Evolutionary conservation across 768 basidiomycete species (phyloP).

Genomic region (Termitomyces sp.): DNA sequence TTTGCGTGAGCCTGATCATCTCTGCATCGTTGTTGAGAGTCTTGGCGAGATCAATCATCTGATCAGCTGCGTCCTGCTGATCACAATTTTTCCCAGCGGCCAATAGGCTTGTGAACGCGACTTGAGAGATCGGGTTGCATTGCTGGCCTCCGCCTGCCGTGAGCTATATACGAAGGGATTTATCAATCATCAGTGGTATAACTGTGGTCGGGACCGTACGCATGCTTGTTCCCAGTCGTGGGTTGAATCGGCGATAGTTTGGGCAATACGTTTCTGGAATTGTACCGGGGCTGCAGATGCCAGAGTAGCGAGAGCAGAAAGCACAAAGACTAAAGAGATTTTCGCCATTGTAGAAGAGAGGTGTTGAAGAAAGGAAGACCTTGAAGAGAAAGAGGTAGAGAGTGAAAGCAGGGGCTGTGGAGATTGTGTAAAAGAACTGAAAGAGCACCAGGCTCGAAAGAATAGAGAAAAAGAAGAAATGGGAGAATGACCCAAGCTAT

Average conservation of each 20-base stretch:
- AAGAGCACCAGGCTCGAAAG: conserved; percentile 1
- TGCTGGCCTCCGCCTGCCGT: conserved; percentile 39
- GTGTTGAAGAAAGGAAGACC: not conserved
- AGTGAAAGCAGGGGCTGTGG: not conserved
- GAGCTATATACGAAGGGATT: conserved; percentile 17
- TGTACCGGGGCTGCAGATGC: conserved; percentile 27
- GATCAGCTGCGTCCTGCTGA: conserved; percentile 45
- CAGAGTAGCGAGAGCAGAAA: conserved; percentile 19
- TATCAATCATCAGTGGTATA: not conserved
- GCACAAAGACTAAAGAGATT: conserved; percentile 27
- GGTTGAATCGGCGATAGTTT: conserved; percentile 43
- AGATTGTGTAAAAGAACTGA: not conserved
- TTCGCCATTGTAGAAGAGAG: conserved; percentile 19
- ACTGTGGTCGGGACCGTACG: conserved; percentile 26
- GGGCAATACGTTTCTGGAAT: conserved; percentile 41
- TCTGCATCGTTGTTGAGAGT: conserved; percentile 33
- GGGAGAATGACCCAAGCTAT: not conserved
- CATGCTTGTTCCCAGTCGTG: conserved; percentile 48
- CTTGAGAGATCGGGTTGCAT: conserved; percentile 43
- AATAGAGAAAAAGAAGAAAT: not conserved
- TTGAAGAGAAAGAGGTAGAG: not conserved
- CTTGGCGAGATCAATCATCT: conserved; percentile 45
- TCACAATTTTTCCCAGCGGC: conserved; percentile 38
- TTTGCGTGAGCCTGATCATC: conserved; percentile 40
- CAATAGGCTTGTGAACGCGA: conserved; percentile 40